Evolutionary conservation across 768 basidiomycete species (phyloP), one percentile per base, ranked within the genome.

Genomic region (Termitomyces titanicus): DNA sequence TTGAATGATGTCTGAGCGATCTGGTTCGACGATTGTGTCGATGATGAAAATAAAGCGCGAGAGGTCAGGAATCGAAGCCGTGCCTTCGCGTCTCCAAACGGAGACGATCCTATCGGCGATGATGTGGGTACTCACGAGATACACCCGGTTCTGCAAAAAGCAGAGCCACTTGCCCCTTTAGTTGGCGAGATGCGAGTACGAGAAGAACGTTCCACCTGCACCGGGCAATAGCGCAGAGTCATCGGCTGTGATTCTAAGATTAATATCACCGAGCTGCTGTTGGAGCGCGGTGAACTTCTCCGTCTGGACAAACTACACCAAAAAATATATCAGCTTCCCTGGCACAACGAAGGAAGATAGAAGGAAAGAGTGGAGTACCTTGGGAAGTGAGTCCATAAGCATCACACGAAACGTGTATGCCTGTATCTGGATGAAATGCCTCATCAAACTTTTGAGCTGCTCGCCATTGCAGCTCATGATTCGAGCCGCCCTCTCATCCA

Each of bases 311-410:
- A 60, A 60, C 59, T 60, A 39, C 0, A 33, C 18, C 20, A 24
- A 43, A 12, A 1, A 49, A 13, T 18, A 38, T 22, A 15, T 57
- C 29, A 57, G 43, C 18, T 29, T n/a, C 11, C 12, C 7, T 10
- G 40, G 17, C 24, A 20, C 25, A 5, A 17, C 17, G 25, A 34
- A 29, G 17, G 42, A 44, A n/a, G 1, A 17, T 13, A 5, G 27
- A 15, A 11, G 9, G 20, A 33, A 24, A 44, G 20, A 15, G 27
- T 45, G n/a, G n/a, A 29, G n/a, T 54, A 57, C 59, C 55, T 54
- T 54, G 7, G 59, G 56, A 48, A 60, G 53, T n/a, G 59, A 57
- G 20, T 60, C 59, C 24, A 50, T 54, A 17, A 60, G 53, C 59
- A 60, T 60, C 11, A 60, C 53, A 24, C 59, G 59, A 35, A 60